Conservation (phyloP, 2,329 filamentous ascomycete species). For the Diaporthe vexans region DNA sequence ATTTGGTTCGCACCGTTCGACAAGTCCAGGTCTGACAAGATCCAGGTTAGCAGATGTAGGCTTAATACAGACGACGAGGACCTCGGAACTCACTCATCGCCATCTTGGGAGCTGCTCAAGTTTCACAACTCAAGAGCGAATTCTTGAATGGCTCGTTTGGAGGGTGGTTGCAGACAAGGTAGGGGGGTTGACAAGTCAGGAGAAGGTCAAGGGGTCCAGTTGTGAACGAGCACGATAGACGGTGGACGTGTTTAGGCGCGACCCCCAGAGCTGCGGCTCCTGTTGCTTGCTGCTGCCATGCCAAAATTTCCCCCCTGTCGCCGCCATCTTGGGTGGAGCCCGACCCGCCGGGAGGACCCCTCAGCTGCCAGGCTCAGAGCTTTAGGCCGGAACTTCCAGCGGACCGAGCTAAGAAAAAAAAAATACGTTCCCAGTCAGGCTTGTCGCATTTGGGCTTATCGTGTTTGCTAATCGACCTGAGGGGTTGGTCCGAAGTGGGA, state of each 20-base stretch:
- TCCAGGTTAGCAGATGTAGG: slow-evolving; percentile 35
- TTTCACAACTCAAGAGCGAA: slow-evolving; percentile 9
- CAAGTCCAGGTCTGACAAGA: slow-evolving; percentile 79
- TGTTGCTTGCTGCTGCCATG: slow-evolving; percentile 15
- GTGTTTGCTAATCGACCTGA: neutral
- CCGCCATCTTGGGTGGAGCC: slow-evolving; percentile 24
- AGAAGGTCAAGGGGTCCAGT: slow-evolving; percentile 25
- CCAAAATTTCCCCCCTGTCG: slow-evolving; percentile 36
- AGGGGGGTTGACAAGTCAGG: slow-evolving; percentile 4
- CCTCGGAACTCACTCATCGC: slow-evolving; percentile 67
- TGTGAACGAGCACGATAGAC: slow-evolving; percentile 6
- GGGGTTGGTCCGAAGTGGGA: neutral
- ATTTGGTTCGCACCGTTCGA: slow-evolving; percentile 76
- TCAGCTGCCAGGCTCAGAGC: slow-evolving; percentile 29
- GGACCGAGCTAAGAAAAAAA: slow-evolving; percentile 8
- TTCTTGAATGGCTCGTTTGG: slow-evolving; percentile 17
- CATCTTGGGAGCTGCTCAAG: slow-evolving; percentile 58
- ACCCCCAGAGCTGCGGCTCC: slow-evolving; percentile 23
- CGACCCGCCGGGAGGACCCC: slow-evolving; percentile 23
- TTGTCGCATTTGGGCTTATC: neutral
- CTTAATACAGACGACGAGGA: slow-evolving; percentile 18
- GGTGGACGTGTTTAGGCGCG: slow-evolving; percentile 37
- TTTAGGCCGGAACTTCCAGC: slow-evolving; percentile 16
- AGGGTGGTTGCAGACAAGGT: slow-evolving; percentile 11
- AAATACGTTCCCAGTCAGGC: neutral